Conservation (phyloP, 192 early-diverging fungal species). For the Ambispora gerdemannii region DNA sequence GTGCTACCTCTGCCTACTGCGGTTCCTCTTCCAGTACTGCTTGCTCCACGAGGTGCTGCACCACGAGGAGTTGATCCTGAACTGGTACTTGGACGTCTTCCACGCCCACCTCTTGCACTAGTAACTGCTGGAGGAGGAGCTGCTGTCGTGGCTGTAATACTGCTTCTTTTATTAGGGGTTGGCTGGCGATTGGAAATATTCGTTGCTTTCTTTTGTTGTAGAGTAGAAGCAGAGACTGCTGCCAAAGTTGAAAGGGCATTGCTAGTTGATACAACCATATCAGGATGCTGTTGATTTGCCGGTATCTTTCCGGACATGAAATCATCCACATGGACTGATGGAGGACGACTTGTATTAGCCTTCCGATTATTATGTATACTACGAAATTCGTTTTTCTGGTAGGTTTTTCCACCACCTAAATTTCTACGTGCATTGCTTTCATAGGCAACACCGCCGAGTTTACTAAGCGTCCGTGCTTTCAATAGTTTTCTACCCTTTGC, state of each 20-base stretch:
- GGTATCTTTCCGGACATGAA: conserved; percentile 33
- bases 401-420: conserved; percentile 36
- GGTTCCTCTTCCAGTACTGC: conserved; percentile 7
- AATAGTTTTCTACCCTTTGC: conserved; percentile 17
- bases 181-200: conserved; percentile 2
- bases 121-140: background rate
- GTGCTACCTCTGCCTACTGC: conserved; percentile 19
- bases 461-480: conserved; percentile 19
- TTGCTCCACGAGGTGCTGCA: conserved; percentile 4
- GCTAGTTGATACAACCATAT: conserved; percentile 14
- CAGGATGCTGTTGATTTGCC: conserved; percentile 29
- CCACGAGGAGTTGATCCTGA: conserved; percentile 16
- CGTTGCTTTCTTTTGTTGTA: conserved; percentile 31
- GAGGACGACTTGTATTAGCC: conserved; percentile 37
- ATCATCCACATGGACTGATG: conserved; percentile 40
- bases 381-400: conserved; percentile 37
- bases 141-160: background rate
- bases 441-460: conserved; percentile 29
- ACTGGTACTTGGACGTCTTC: conserved; percentile 22
- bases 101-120: conserved; percentile 17
- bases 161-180: conserved; percentile 3
- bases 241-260: background rate
- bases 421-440: conserved; percentile 34
- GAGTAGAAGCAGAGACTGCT: background rate
- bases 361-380: conserved; percentile 34